phyloP scores from a whole-genome alignment of 208 protist species.

The Herpetomonas tarakana region DNA sequence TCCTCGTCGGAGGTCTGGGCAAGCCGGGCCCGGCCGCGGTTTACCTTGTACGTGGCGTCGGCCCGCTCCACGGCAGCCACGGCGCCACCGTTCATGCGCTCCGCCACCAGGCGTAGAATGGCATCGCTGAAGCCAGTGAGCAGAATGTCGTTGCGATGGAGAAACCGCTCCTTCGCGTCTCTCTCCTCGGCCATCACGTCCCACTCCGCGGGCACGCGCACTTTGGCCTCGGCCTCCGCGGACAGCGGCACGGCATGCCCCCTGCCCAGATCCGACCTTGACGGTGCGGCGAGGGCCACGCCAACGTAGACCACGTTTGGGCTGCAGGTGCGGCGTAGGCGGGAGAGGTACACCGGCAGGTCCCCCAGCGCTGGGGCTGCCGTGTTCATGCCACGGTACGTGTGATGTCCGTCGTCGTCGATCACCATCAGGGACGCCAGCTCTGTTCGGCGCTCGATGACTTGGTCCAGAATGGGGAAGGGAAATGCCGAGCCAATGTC shows the following conservation, averaged over 20 bases:
- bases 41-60: slow-evolving; percentile 75
- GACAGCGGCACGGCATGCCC: too few species aligned
- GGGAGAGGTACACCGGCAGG: slow-evolving; percentile 68
- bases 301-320: slow-evolving; percentile 87
- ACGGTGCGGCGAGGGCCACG: slow-evolving; percentile 41
- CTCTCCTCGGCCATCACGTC: background rate
- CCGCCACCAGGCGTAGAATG: slow-evolving; percentile 91
- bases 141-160: slow-evolving; percentile 89
- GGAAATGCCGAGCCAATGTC: slow-evolving; percentile 47
- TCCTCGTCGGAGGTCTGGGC: slow-evolving; percentile 13
- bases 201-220: background rate
- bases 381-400: slow-evolving; percentile 61
- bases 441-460: slow-evolving; percentile 46
- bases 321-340: slow-evolving; percentile 86
- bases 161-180: slow-evolving; percentile 19
- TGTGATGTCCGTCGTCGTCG: slow-evolving; percentile 59
- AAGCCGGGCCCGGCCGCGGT: slow-evolving; percentile 22
- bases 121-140: slow-evolving; percentile 90
- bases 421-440: slow-evolving; percentile 74
- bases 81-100: slow-evolving; percentile 61
- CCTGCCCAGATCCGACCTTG: too few species aligned
- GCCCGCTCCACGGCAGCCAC: slow-evolving; percentile 76
- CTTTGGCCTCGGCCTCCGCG: too few species aligned
- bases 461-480: slow-evolving; percentile 63
- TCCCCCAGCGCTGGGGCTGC: slow-evolving; percentile 69